A percentile compares a stretch with the other conserved stretches of the same genome.
phyloP scores from a whole-genome alignment of 2,329 filamentous ascomycete species.

The Clarireedia paspali region DNA sequence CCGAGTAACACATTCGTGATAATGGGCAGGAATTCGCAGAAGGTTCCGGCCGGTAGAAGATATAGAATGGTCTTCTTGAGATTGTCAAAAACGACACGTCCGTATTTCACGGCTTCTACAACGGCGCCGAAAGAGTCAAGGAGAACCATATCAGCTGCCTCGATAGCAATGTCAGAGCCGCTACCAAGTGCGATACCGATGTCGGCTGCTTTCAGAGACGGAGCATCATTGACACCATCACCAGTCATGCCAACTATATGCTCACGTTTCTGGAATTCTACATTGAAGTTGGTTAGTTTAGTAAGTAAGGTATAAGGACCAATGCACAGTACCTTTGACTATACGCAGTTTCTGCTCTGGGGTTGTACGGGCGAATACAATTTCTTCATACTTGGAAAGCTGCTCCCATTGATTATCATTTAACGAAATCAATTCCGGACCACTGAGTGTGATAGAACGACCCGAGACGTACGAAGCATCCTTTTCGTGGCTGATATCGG shows the following conservation, averaged over 20 bases:
- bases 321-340: slow-evolving; percentile 47
- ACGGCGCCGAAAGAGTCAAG: slow-evolving; percentile 65
- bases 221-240: slow-evolving; percentile 41
- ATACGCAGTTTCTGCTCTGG: slow-evolving; percentile 73
- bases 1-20: slow-evolving; percentile 52
- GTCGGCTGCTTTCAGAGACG: slow-evolving; percentile 53
- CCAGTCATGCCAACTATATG: slow-evolving; percentile 47
- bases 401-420: slow-evolving; percentile 61
- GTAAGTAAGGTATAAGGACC: not conserved
- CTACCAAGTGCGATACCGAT: slow-evolving; percentile 55
- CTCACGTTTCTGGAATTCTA: slow-evolving; percentile 39
- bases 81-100: slow-evolving; percentile 72
- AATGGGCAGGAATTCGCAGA: slow-evolving; percentile 52
- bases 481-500: slow-evolving; percentile 1
- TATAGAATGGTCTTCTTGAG: slow-evolving; percentile 62
- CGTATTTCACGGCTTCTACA: slow-evolving; percentile 64
- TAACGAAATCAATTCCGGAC: slow-evolving; percentile 54
- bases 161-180: slow-evolving; percentile 53
- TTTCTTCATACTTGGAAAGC: slow-evolving; percentile 57
- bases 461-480: not conserved
- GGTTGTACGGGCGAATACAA: slow-evolving; percentile 68
- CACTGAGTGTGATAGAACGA: slow-evolving; percentile 51
- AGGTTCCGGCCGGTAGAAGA: slow-evolving; percentile 50
- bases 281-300: not conserved
- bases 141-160: slow-evolving; percentile 55